Conservation (phyloP, 2,329 filamentous ascomycete species). For the Beauveria caledonica region DNA sequence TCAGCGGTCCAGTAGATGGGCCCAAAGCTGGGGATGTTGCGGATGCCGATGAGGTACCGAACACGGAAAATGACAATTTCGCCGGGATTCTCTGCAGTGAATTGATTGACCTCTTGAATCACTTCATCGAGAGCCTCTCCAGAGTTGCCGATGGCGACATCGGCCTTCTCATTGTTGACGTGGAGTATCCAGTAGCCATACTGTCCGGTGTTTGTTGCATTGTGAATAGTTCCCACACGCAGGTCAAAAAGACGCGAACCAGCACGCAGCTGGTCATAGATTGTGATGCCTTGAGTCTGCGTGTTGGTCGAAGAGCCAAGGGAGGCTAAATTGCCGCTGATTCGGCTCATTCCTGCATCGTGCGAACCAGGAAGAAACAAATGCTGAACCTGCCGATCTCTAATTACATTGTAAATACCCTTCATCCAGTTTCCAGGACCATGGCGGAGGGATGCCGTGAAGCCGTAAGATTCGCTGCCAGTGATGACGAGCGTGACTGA, state of each 20-base stretch:
- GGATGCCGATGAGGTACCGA: slow-evolving; percentile 32
- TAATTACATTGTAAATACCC: slow-evolving; percentile 24
- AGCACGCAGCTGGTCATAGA: slow-evolving; percentile 35
- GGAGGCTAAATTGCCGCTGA: slow-evolving; percentile 25
- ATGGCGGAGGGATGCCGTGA: slow-evolving; percentile 22
- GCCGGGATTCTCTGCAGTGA: slow-evolving; percentile 32
- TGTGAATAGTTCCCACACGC: slow-evolving; percentile 28
- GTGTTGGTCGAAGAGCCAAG: slow-evolving; percentile 33
- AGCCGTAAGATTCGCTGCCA: slow-evolving; percentile 25
- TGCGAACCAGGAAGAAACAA: slow-evolving; percentile 41
- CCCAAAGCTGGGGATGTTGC: slow-evolving; percentile 23
- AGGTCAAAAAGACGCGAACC: slow-evolving; percentile 42
- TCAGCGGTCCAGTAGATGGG: slow-evolving; percentile 27
- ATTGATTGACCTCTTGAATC: slow-evolving; percentile 35
- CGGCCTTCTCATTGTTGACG: slow-evolving; percentile 27
- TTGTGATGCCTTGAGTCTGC: slow-evolving; percentile 35
- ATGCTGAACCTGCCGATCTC: slow-evolving; percentile 32
- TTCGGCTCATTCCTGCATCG: slow-evolving; percentile 39
- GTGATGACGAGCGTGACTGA: slow-evolving; percentile 28
- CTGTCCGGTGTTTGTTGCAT: slow-evolving; percentile 9
- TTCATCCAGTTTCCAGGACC: slow-evolving; percentile 26
- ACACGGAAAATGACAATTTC: slow-evolving; percentile 40
- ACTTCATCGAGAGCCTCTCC: slow-evolving; percentile 35
- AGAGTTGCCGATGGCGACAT: slow-evolving; percentile 35
- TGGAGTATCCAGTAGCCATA: slow-evolving; percentile 34